Base-by-base conservation (phyloP, 1,284 basidiomycete genomes). In the Marasmius fiardii region DNA sequence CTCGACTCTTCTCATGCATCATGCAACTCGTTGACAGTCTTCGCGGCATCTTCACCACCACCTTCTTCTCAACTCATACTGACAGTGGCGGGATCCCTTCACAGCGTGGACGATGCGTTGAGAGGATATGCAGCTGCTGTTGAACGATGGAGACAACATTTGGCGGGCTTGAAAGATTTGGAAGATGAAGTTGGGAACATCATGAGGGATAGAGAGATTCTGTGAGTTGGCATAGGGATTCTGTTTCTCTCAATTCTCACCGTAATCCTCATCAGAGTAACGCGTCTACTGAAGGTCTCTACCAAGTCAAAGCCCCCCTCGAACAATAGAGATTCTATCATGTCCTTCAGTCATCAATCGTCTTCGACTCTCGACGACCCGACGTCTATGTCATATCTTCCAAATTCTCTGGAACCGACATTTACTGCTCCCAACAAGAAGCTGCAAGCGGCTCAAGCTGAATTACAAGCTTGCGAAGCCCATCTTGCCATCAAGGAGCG, bases 401-500 rank as follows among this genome's bases (percentile, higher is more conserved):
- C 65, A 47, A 71, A 60, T 48, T 63, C 66, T 43, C 74, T 71
- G 37, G 66, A 63, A 59, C 72, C 64, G 35, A 72, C 65, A 51
- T 68, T 68, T 41, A 72, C 65, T 24, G 55, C 71, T 4, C 64
- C 57, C 4, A 66, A 65, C 56, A 71, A 72, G 23, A 91, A 88
- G 66, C 76, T 92, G 10, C 74, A 75, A 0, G 68, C 79, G 1
- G 88, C 88, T 0, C 90, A 92, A 61, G 73, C 83, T 0, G 86
- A 91, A 60, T 72, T 92, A 16, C 87, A 90, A 61, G 90, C 87
- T 7, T 92, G 90, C 66, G 88, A 92, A 63, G 74, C 80, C 0
- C 86, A 88, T 56, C 74, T 92, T 4, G 84, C 83, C 0, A 60
- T 71, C 24, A 89, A 88, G 67, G 88, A 92, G 63, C 75, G 71